phyloP scores from a whole-genome alignment of 805 yeast genomes.

The Myxozyma neglecta region DNA sequence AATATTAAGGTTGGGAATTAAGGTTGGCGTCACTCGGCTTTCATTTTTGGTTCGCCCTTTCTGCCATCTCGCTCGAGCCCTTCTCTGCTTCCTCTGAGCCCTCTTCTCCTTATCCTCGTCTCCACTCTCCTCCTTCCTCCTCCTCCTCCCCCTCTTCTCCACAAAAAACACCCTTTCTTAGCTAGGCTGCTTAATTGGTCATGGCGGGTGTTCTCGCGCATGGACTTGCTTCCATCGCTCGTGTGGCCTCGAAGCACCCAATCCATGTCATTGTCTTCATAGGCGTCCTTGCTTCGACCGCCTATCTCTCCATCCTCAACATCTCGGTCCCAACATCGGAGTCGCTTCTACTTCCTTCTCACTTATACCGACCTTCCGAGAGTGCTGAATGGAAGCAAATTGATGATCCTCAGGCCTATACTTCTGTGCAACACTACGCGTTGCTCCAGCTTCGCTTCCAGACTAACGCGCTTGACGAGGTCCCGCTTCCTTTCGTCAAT shows the following conservation, averaged over 20 bases:
- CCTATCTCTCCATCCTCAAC: conserved; percentile 64
- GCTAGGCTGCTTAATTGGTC: background rate
- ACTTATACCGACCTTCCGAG: conserved; percentile 42
- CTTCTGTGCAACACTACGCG: conserved; percentile 50
- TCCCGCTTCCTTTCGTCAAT: conserved; percentile 19
- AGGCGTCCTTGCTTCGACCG: conserved; percentile 71
- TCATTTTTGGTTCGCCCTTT: background rate
- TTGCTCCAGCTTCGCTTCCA: conserved; percentile 61
- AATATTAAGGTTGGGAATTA: background rate
- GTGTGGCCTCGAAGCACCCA: conserved; percentile 50
- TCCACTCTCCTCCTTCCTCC: background rate
- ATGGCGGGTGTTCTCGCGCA: conserved; percentile 25
- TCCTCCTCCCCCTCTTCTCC: background rate
- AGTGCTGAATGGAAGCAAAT: conserved; percentile 52
- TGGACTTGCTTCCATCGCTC: conserved; percentile 22
- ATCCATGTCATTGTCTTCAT: conserved; percentile 78
- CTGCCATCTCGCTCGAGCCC: background rate
- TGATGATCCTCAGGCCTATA: conserved; percentile 45
- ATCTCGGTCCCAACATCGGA: conserved; percentile 39
- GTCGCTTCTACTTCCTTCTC: conserved; percentile 26
- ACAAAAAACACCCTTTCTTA: background rate
- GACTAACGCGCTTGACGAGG: conserved; percentile 44
- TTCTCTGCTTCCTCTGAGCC: background rate
- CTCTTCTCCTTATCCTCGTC: background rate
- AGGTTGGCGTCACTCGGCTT: background rate